Evolutionary conservation across 176 grass and related monocot species (phyloP).

Genomic region (Bolboschoenus planiculmis): DNA sequence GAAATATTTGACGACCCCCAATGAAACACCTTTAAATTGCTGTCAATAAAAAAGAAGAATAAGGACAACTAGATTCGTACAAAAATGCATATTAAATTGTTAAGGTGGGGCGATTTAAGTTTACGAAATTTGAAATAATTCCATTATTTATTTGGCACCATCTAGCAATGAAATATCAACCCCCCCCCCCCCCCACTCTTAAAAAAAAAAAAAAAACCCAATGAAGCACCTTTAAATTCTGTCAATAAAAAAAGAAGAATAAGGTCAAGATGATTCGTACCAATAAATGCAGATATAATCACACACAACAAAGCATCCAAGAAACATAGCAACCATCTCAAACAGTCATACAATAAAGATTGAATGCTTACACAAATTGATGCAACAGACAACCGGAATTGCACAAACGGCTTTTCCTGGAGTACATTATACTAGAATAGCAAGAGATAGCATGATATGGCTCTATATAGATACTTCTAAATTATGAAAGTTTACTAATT

Average conservation of each 20-base stretch:
- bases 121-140: neutral
- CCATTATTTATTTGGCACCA: constrained; percentile 1
- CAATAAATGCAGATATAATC: constrained; percentile 9
- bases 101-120: too few relatives aligned
- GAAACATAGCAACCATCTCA: constrained; percentile 37
- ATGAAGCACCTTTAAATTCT: neutral
- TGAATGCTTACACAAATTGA: constrained; percentile 23
- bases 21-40: neutral
- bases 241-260: neutral
- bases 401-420: constrained; percentile 26
- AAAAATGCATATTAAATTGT: too few relatives aligned
- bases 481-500: constrained; percentile 34
- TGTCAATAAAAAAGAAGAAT: neutral
- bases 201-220: too few relatives aligned
- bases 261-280: neutral
- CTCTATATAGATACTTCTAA: constrained; percentile 37
- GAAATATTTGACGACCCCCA: neutral
- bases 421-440: constrained; percentile 31
- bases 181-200: too few relatives aligned
- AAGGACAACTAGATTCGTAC: neutral
- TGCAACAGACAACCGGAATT: constrained; percentile 44
- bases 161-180: neutral
- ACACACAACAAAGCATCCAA: constrained; percentile 32
- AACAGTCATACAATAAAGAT: constrained; percentile 23
- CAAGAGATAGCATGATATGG: constrained; percentile 38